phyloP scores from a whole-genome alignment of 768 basidiomycete species.

The Collybiopsis luxurians region DNA sequence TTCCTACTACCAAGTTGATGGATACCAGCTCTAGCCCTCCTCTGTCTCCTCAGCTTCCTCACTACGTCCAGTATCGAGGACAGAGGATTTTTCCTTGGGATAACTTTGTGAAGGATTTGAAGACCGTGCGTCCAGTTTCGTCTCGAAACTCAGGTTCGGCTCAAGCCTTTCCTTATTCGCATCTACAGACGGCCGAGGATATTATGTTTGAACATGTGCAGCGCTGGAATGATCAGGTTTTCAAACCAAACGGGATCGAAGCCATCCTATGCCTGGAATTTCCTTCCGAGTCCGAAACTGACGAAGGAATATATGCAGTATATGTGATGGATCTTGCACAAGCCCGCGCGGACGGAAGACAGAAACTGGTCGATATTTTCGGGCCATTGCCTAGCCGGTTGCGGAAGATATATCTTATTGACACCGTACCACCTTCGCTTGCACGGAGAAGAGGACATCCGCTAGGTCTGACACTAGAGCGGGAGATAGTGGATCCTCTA shows the following conservation, averaged over 20 bases:
- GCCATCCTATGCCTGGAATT: constrained; percentile 4
- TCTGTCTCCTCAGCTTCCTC: neutral
- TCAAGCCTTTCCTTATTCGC: neutral
- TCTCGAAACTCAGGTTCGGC: neutral
- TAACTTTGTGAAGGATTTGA: neutral
- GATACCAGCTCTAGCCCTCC: neutral
- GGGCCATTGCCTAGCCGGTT: neutral
- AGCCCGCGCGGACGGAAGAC: neutral
- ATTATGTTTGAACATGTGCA: neutral
- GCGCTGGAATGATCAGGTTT: neutral
- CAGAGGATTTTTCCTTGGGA: neutral
- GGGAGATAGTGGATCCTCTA: neutral
- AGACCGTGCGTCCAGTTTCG: neutral
- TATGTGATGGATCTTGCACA: constrained; percentile 4
- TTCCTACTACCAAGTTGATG: constrained; percentile 3
- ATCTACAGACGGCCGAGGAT: neutral
- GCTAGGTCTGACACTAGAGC: neutral
- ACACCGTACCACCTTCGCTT: neutral
- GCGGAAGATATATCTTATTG: neutral
- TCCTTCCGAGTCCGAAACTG: neutral
- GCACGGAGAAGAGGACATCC: neutral
- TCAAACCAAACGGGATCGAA: neutral
- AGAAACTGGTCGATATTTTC: neutral
- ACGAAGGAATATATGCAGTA: neutral
- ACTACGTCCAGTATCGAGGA: neutral